Evolutionary conservation across 2,329 filamentous ascomycete genomes (phyloP).

Genomic region (Aureobasidium pullulans): DNA sequence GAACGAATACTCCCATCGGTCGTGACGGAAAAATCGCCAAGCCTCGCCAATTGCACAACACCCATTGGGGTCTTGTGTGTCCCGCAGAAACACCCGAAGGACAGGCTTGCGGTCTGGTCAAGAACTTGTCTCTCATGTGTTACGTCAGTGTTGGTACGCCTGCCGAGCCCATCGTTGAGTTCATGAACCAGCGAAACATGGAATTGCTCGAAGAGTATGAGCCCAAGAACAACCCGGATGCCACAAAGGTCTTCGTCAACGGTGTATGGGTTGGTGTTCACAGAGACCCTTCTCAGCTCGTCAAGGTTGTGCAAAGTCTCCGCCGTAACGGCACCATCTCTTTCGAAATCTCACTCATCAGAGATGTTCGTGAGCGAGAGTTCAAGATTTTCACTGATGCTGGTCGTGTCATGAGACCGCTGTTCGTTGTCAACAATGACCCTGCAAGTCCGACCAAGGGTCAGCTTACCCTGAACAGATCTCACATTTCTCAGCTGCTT

Average conservation of each 20-base stretch:
- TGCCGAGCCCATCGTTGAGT: conserved; percentile 82
- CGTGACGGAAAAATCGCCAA: conserved; percentile 98
- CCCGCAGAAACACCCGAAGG: conserved; percentile 97
- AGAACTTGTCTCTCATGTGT: conserved; percentile 96
- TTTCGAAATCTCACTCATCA: conserved; percentile 86
- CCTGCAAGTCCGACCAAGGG: conserved; percentile 66
- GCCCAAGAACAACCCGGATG: conserved; percentile 63
- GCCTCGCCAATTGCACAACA: conserved; percentile 95
- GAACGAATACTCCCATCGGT: conserved; percentile 96
- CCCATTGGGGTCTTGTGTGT: conserved; percentile 95
- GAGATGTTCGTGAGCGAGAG: conserved; percentile 93
- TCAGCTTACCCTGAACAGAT: conserved; percentile 72
- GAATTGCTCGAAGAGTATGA: conserved; percentile 90
- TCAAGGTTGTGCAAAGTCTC: conserved; percentile 41
- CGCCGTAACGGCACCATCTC: conserved; percentile 71
- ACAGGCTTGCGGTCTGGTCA: conserved; percentile 95
- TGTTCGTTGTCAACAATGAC: conserved; percentile 90
- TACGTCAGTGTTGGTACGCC: conserved; percentile 94
- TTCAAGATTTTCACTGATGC: conserved; percentile 99
- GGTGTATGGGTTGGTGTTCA: conserved; percentile 97
- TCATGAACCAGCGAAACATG: conserved; percentile 94
- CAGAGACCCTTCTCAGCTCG: conserved; percentile 77
- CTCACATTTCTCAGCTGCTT: conserved; percentile 71
- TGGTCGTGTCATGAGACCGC: conserved; percentile 84
- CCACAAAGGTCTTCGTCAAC: conserved; percentile 97